Conservation (phyloP, 805 yeast genomes). For the Yamadazyma endophytica region DNA sequence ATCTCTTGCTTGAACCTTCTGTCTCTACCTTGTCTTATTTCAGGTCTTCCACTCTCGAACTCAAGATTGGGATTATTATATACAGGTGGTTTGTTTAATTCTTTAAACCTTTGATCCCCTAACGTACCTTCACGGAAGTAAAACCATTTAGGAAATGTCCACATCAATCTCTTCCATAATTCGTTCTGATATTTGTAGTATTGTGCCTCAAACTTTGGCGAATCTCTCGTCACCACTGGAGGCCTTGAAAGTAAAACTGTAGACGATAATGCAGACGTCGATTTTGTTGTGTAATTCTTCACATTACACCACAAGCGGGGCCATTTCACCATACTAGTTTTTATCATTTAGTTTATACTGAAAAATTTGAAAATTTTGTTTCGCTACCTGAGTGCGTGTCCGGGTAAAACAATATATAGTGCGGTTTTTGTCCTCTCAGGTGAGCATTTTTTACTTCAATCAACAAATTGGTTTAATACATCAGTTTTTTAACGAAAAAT, state of each 20-base stretch:
- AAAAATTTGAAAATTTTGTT: too few species aligned
- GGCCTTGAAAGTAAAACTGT: constrained; percentile 70
- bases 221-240: constrained; percentile 81
- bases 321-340: too few species aligned
- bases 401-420: too few species aligned
- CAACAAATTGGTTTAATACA: too few species aligned
- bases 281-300: too few species aligned
- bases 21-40: constrained; percentile 83
- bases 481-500: too few species aligned
- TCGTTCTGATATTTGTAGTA: constrained; percentile 83
- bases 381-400: too few species aligned
- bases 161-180: constrained; percentile 85
- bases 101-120: constrained; percentile 74
- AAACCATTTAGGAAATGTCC: constrained; percentile 95
- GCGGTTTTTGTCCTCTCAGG: too few species aligned
- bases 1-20: constrained; percentile 77
- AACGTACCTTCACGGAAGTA: constrained; percentile 88
- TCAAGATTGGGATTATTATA: constrained; percentile 69
- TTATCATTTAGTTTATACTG: too few species aligned
- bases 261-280: too few species aligned
- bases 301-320: too few species aligned
- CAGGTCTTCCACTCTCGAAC: constrained; percentile 82
- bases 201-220: constrained; percentile 64
- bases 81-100: constrained; percentile 73
- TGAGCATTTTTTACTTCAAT: too few species aligned